These are phyloP conservation scores for Chrysosporium queenslandicum DNA, from an alignment of 2,329 filamentous ascomycete genomes.

Conservation along the genomic window DNA sequence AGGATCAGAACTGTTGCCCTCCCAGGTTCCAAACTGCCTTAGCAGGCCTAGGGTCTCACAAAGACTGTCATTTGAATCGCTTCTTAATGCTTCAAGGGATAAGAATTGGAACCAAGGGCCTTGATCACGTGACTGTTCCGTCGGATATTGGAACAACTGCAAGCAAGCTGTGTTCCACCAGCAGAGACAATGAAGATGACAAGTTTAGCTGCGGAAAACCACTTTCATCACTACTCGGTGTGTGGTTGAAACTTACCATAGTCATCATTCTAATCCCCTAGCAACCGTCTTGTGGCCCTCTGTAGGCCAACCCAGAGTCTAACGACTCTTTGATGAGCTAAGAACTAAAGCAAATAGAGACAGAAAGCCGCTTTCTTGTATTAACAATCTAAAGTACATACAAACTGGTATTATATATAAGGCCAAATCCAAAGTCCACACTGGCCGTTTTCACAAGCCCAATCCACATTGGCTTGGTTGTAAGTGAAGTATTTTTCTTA, in stretches of 20 bases:
- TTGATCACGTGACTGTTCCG: background rate
- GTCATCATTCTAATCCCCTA: no score
- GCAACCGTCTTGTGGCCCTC: no score
- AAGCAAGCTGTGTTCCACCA: no score
- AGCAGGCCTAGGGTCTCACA: background rate
- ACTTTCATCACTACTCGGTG: no score
- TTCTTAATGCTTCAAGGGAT: no score
- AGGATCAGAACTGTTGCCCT: background rate
- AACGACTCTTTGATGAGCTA: no score
- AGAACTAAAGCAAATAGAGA: background rate
- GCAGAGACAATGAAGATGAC: no score
- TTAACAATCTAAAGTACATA: slow-evolving; percentile 4
- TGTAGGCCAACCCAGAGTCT: no score
- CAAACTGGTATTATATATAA: slow-evolving; percentile 4
- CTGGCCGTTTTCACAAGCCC: background rate
- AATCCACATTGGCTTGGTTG: background rate
- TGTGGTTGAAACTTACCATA: no score
- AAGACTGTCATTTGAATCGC: background rate
- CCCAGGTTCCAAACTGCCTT: background rate
- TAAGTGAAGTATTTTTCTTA: background rate
- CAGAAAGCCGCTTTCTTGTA: background rate
- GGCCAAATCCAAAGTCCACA: background rate
- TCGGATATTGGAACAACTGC: no score
- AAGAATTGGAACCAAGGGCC: no score
- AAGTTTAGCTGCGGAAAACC: no score